Evolutionary conservation across 2,329 filamentous ascomycete species (phyloP).

Genomic region (Venturia pyrina): DNA sequence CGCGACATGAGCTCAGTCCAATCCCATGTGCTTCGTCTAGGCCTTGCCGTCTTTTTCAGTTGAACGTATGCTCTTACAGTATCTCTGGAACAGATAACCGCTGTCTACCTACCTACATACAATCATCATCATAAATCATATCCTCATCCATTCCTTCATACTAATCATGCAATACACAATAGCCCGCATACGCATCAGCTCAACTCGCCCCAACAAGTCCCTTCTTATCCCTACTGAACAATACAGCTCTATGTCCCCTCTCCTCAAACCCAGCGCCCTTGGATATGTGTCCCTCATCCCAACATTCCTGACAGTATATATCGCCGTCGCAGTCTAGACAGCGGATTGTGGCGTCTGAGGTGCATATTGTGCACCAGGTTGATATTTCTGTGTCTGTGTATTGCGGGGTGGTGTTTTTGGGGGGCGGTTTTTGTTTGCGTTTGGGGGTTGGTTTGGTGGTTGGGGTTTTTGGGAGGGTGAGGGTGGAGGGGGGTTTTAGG

Average conservation of each 20-base stretch:
- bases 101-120: too few species aligned
- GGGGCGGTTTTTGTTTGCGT: constrained; percentile 13
- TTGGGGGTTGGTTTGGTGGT: constrained; percentile 22
- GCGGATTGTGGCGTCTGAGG: constrained; percentile 62
- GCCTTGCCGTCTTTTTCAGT: too few species aligned
- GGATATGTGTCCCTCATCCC: constrained; percentile 69
- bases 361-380: constrained; percentile 74
- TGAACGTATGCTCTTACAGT: too few species aligned
- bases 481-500: constrained; percentile 19
- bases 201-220: constrained; percentile 6
- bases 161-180: too few species aligned
- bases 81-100: too few species aligned
- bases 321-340: constrained; percentile 64
- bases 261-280: constrained; percentile 62
- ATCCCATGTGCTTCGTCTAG: too few species aligned
- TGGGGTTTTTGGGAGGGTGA: constrained; percentile 33
- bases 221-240: constrained; percentile 32
- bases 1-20: too few species aligned
- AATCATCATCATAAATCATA: too few species aligned
- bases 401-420: constrained; percentile 26
- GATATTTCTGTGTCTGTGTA: constrained; percentile 61
- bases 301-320: constrained; percentile 68
- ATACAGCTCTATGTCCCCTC: constrained; percentile 56
- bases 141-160: too few species aligned
- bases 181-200: too few species aligned